These are phyloP conservation scores for Paraphoma chrysanthemicola DNA, from an alignment of 2,329 filamentous ascomycete genomes.

Conservation along the genomic window DNA sequence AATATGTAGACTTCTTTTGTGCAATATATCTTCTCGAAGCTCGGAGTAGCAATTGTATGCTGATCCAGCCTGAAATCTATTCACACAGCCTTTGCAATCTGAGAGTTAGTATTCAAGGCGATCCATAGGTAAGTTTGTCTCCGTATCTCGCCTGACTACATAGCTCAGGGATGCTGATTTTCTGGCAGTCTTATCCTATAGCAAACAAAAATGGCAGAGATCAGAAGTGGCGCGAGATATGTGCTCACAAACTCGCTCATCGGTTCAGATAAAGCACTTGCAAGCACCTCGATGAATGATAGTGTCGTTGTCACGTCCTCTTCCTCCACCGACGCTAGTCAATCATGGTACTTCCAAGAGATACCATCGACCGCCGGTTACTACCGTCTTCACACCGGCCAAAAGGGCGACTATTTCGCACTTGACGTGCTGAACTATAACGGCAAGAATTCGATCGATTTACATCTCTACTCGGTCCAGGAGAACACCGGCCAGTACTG, in stretches of 20 bases:
- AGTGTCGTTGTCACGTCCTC: constrained; percentile 11
- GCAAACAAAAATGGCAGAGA: constrained; percentile 4
- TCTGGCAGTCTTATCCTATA: neutral
- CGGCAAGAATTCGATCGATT: constrained; percentile 1
- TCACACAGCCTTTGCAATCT: too few species aligned
- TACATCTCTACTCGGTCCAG: constrained; percentile 13
- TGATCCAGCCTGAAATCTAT: too few species aligned
- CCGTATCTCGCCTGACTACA: too few species aligned
- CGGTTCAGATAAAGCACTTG: constrained; percentile 9
- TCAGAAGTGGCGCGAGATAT: constrained; percentile 4
- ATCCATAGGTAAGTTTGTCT: too few species aligned
- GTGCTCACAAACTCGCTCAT: constrained; percentile 8
- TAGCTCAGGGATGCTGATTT: too few species aligned
- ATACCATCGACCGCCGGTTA: neutral
- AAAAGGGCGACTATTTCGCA: constrained; percentile 15
- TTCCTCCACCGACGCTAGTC: neutral
- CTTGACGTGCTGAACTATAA: constrained; percentile 13
- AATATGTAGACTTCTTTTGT: neutral
- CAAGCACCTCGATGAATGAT: constrained; percentile 11
- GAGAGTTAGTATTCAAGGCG: too few species aligned
- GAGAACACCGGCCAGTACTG: constrained; percentile 14
- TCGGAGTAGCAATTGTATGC: neutral
- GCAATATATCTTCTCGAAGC: neutral
- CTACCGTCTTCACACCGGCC: constrained; percentile 16
- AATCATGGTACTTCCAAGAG: constrained; percentile 17